Conservation (phyloP, 1,139 yeast species). For the Candida neerlandica region DNA sequence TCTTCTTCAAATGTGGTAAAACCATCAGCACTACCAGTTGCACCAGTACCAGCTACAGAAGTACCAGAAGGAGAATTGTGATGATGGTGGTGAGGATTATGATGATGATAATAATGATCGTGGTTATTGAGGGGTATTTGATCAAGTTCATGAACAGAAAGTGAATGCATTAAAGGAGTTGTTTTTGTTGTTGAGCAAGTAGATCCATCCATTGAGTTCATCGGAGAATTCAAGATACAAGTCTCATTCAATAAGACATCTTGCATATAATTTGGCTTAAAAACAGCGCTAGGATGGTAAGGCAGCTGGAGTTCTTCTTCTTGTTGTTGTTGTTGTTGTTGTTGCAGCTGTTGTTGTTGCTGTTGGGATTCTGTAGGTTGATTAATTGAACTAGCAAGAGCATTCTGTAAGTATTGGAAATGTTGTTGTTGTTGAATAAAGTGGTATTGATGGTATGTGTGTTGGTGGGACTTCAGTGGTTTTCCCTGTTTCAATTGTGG, state of each 20-base stretch:
- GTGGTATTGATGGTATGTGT: constrained; percentile 5
- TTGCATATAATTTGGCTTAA: constrained; percentile 7
- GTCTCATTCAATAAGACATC: constrained; percentile 8
- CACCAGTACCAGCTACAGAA: background rate
- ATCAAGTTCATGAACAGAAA: background rate
- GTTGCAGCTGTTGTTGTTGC: background rate
- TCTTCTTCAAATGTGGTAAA: background rate
- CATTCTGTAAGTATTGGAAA: constrained; percentile 9
- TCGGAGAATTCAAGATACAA: constrained; percentile 3
- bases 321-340: background rate
- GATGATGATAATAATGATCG: background rate
- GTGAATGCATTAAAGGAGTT: constrained; percentile 4
- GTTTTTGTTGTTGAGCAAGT: constrained; percentile 4
- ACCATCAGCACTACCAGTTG: background rate
- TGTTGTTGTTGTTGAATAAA: constrained; percentile 8
- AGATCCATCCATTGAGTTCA: constrained; percentile 6
- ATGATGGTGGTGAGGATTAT: background rate
- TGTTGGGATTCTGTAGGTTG: background rate
- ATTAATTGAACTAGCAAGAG: constrained; percentile 7
- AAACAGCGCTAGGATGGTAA: constrained; percentile 4
- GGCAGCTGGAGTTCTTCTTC: constrained; percentile 1
- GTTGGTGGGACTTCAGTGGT: background rate
- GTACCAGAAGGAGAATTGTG: background rate
- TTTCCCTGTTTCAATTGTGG: background rate
- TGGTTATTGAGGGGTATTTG: background rate